Conservation (phyloP, 805 yeast species). For the Metschnikowia amazonensis region DNA sequence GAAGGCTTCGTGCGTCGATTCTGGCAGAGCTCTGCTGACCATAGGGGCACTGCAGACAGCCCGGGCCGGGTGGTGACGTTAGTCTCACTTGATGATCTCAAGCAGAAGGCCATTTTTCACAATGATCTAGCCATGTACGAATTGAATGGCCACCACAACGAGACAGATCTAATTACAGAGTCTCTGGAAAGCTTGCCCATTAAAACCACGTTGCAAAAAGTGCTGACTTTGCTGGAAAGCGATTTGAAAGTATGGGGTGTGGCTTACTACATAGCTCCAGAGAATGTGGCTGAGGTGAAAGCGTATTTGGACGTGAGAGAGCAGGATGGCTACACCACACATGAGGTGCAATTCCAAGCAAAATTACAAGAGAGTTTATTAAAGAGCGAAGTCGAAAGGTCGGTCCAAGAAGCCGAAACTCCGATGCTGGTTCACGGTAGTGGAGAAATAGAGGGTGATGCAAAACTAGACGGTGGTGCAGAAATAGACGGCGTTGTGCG, state of each 20-base stretch:
- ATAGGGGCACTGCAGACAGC: conserved; percentile 79
- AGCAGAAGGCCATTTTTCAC: conserved; percentile 37
- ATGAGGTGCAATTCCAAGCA: conserved; percentile 60
- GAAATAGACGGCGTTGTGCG: not conserved
- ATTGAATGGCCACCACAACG: conserved; percentile 8
- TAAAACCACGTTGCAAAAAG: conserved; percentile 6
- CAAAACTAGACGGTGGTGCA: conserved; percentile 1
- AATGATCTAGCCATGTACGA: conserved; percentile 40
- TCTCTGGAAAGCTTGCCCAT: conserved; percentile 9
- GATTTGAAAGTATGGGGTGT: conserved; percentile 70
- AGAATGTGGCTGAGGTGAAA: conserved; percentile 55
- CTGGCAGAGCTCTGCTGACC: conserved; percentile 90
- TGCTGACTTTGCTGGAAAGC: conserved; percentile 28
- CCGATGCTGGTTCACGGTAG: no score
- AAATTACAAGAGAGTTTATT: not conserved
- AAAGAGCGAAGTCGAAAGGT: no score
- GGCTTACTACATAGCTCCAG: conserved; percentile 74
- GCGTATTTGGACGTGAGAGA: conserved; percentile 78
- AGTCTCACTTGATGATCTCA: conserved; percentile 55
- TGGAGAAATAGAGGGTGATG: no score
- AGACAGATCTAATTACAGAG: not conserved
- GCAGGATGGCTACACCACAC: conserved; percentile 81
- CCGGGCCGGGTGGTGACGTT: conserved; percentile 91
- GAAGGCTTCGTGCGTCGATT: conserved; percentile 77
- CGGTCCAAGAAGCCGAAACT: no score